phyloP scores from a whole-genome alignment of 2,329 filamentous ascomycete genomes.

The Coniochaeta prunicola region DNA sequence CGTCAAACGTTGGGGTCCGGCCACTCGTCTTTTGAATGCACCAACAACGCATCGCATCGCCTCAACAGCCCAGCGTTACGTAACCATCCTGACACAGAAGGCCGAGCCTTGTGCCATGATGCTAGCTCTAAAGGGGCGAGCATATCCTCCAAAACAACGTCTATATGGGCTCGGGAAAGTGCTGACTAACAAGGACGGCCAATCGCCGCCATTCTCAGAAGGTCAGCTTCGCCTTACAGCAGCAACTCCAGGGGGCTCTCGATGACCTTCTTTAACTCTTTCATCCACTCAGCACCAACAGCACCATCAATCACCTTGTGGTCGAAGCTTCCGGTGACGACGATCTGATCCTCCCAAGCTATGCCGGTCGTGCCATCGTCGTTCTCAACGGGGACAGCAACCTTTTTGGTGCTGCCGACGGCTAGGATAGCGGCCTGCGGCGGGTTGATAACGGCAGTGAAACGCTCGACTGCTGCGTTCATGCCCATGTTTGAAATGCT shows the following conservation, averaged over 20 bases:
- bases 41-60: neutral
- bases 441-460: slow-evolving; percentile 98
- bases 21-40: neutral
- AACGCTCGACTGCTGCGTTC: slow-evolving; percentile 93
- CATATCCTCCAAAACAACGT: neutral
- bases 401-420: slow-evolving; percentile 92
- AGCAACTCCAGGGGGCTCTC: slow-evolving; percentile 96
- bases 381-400: slow-evolving; percentile 76
- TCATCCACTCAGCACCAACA: slow-evolving; percentile 93
- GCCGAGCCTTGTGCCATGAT: neutral
- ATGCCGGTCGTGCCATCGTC: slow-evolving; percentile 70
- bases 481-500: slow-evolving; percentile 99
- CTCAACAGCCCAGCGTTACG: neutral
- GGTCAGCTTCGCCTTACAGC: slow-evolving; percentile 48
- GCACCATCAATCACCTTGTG: slow-evolving; percentile 98
- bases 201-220: neutral
- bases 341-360: slow-evolving; percentile 96
- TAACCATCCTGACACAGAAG: neutral
- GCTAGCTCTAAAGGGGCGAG: neutral
- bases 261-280: slow-evolving; percentile 92
- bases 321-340: slow-evolving; percentile 92
- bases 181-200: neutral
- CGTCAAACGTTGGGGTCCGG: neutral
- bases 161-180: neutral
- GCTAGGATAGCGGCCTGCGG: slow-evolving; percentile 94